phyloP scores from a whole-genome alignment of 148 eudicot species.

The Chenopodium suecicum region DNA sequence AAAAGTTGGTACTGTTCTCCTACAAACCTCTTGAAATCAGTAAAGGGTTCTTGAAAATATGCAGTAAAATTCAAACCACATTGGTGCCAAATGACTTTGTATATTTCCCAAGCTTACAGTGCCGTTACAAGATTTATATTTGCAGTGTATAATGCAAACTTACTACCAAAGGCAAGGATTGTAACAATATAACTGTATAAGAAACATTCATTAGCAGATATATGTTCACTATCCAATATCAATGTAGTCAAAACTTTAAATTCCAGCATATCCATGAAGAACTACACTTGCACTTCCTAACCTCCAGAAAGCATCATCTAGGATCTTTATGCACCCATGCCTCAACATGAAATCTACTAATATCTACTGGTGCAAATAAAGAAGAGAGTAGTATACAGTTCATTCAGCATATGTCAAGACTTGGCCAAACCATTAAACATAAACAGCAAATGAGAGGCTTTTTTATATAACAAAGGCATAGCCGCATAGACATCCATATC shows the following conservation, averaged over 20 bases:
- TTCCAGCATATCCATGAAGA: neutral
- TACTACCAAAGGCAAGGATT: neutral
- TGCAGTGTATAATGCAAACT: neutral
- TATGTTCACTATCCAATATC: neutral
- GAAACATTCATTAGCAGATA: neutral
- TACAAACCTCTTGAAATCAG: neutral
- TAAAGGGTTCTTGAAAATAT: neutral
- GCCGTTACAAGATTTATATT: neutral
- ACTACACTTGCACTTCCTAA: neutral
- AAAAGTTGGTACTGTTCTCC: neutral
- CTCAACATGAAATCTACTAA: neutral
- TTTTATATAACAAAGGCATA: neutral
- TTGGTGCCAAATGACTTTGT: neutral
- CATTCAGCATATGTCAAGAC: neutral
- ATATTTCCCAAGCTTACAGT: neutral
- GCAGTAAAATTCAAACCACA: neutral
- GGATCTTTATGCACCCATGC: neutral
- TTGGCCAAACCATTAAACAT: neutral
- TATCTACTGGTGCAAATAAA: neutral
- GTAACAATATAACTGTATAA: neutral
- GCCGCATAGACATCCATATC: conserved; percentile 1
- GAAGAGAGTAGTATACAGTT: neutral
- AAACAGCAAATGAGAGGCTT: neutral
- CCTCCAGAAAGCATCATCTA: neutral
- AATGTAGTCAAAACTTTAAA: neutral